phyloP scores from a whole-genome alignment of 1,139 yeast genomes.

The Nakaseomyces bracarensis region DNA sequence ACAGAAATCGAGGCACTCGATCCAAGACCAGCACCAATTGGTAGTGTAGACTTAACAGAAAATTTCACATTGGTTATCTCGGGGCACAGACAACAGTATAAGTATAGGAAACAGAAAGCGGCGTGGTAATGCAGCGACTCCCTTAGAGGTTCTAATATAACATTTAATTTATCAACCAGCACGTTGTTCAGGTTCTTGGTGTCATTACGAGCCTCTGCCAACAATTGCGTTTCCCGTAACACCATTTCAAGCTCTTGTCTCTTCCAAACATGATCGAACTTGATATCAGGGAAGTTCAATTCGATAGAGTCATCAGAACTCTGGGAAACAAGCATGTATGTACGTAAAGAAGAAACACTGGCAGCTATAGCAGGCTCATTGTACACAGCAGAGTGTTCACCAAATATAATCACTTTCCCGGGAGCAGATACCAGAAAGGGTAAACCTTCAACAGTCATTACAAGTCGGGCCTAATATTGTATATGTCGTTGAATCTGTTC shows the following conservation, averaged over 20 bases:
- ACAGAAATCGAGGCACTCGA: conserved; percentile 90
- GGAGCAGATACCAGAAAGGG: conserved; percentile 87
- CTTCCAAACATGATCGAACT: conserved; percentile 54
- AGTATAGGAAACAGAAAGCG: conserved; percentile 74
- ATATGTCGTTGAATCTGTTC: too few relatives aligned
- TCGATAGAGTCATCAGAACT: conserved; percentile 36
- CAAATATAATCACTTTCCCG: conserved; percentile 91
- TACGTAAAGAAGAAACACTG: conserved; percentile 38
- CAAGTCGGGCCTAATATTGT: too few relatives aligned
- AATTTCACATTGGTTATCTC: conserved; percentile 47
- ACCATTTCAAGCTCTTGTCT: conserved; percentile 13
- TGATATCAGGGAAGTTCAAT: conserved; percentile 78
- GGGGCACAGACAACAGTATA: conserved; percentile 55
- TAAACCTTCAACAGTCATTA: conserved; percentile 7
- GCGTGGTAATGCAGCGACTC: conserved; percentile 67
- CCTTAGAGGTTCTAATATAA: conserved; percentile 37
- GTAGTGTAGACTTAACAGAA: conserved; percentile 71
- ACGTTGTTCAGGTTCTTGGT: conserved; percentile 48
- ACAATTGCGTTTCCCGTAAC: conserved; percentile 3
- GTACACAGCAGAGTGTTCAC: conserved; percentile 95
- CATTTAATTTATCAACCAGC: conserved; percentile 14
- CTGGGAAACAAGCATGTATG: conserved; percentile 60
- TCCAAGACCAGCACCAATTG: conserved; percentile 96
- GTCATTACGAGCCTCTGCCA: conserved; percentile 14
- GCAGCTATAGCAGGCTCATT: conserved; percentile 49